Evolutionary conservation across 768 basidiomycete species (phyloP), one percentile per base, ranked within the genome.

Genomic region (Omphalotus guepiniiformis): DNA sequence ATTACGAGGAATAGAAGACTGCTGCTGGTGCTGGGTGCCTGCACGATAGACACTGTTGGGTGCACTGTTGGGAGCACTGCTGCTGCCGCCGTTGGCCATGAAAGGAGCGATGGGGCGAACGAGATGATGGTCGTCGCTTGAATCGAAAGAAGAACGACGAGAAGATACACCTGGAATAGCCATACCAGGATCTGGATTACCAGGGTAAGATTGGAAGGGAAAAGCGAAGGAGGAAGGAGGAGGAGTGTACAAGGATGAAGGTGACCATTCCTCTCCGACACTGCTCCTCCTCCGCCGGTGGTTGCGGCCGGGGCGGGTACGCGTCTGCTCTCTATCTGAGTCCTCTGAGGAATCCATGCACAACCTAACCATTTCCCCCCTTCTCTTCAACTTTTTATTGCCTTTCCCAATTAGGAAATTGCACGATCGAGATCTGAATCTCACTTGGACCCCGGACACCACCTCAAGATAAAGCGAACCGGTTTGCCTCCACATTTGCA

Each of bases 151-250:
- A n/a, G 46, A 39, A 1, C 38, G 36, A 29, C 46, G 36, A 4
- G 45, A 47, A 7, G 25, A 7, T 16, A n/a, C 12, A 6, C 34
- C 44, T 9, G 30, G 30, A n/a, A 75, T 59, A 13, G 64, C 55
- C 1, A 68, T 70, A 12, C 75, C 66, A 0, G 82, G 79, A 56
- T 84, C 85, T 11, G 83, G 79, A 59, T 83, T 85, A 15, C 83
- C 82, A 1, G 76, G 69, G 77, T n/a, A n/a, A n/a, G n/a, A n/a
- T n/a, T n/a, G n/a, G 68, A 80, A 81, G 13, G 82, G 81, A 51
- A 57, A 68, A 13, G 53, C 34, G 51, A 67, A 76, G 0, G 73
- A 55, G 0, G 72, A 73, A 0, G 75, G 75, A 0, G 73, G 75
- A 4, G 67, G 58, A 12, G 9, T 32, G 9, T 9, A 32, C 9